These are phyloP conservation scores for Phytophthora tubulina DNA, from an alignment of 352 stramenopile genomes.

Conservation along the genomic window DNA sequence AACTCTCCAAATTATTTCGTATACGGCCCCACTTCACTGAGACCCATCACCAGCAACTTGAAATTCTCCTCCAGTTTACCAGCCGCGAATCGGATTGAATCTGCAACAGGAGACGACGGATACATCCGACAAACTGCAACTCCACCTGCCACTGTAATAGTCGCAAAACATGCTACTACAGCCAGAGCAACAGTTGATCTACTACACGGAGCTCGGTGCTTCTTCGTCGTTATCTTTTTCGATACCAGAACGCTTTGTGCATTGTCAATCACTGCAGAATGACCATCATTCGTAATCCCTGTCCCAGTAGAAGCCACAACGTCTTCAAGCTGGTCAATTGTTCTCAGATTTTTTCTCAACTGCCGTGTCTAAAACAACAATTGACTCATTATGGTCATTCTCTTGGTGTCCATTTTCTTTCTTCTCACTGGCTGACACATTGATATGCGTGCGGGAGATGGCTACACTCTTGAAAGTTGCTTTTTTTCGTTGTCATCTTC, in stretches of 20 bases:
- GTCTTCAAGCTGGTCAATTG: background rate
- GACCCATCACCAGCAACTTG: background rate
- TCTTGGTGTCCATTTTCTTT: background rate
- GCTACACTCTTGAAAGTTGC: constrained; percentile 13
- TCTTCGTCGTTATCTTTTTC: constrained; percentile 23
- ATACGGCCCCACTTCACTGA: background rate
- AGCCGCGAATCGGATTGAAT: constrained; percentile 14
- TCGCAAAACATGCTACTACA: constrained; percentile 18
- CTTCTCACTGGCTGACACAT: constrained; percentile 19
- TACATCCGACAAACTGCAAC: constrained; percentile 36
- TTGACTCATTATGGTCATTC: constrained; percentile 7
- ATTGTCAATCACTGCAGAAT: constrained; percentile 5
- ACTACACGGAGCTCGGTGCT: constrained; percentile 32
- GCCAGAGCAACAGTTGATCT: constrained; percentile 17
- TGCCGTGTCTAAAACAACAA: background rate
- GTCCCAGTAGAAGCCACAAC: constrained; percentile 23
- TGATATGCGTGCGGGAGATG: constrained; percentile 34
- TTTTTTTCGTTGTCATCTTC: background rate
- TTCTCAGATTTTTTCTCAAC: constrained; percentile 18
- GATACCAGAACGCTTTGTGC: constrained; percentile 4
- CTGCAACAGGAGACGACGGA: constrained; percentile 35
- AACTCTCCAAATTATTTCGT: background rate
- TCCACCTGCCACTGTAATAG: constrained; percentile 27
- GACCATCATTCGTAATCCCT: constrained; percentile 8
- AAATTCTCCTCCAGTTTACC: constrained; percentile 11